Base-by-base conservation (phyloP, 2,329 filamentous ascomycete species). In the Coleophoma eucalyptorum region DNA sequence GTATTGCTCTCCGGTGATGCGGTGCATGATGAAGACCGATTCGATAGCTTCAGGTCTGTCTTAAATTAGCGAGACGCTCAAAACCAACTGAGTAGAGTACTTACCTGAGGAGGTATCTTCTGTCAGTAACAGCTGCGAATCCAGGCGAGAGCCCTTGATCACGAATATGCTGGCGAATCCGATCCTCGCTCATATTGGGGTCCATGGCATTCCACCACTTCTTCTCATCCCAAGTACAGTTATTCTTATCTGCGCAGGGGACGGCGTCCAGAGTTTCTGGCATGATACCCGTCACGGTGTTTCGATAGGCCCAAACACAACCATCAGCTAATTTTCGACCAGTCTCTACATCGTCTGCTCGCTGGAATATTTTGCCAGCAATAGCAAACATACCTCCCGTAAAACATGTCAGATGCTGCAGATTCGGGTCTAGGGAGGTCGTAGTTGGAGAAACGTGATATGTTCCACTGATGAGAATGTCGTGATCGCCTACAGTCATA, bases 361-460 rank as follows among this genome's bases (percentile, higher is more conserved):
- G 72, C 44, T 73, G 61, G 57, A 88, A 80, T 31, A 90, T 71
- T 54, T 77, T 81, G 1, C 86, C 84, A 2, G 80, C 84, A 40
- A 91, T 77, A 1, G 76, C 86, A 42, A 88, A 83, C 73, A 87
- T 84, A 13, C 86, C 88, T 4, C 87, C 87, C 3, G 80, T 74
- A 62, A 89, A 92, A 67, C 88, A 92, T 1, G 80, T 79, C 1
- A 91, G 73, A 66, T 91, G 87, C 58, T 89, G 80, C 3, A 76
- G 69, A 13, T 60, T 72, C 37, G 62, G 54, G 65, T 54, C 60
- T 15, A 59, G 52, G 6, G 89, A 86, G 51, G 37, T 8, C 18
- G 44, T 34, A 4, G 49, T 52, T 85, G 77, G 15, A 72, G 67
- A 43, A 11, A 69, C 58, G 15, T 64, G 61, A 8, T 70, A 68